These are phyloP conservation scores for Volvariella volvacea DNA, from an alignment of 1,284 basidiomycete species.

Conservation along the genomic window DNA sequence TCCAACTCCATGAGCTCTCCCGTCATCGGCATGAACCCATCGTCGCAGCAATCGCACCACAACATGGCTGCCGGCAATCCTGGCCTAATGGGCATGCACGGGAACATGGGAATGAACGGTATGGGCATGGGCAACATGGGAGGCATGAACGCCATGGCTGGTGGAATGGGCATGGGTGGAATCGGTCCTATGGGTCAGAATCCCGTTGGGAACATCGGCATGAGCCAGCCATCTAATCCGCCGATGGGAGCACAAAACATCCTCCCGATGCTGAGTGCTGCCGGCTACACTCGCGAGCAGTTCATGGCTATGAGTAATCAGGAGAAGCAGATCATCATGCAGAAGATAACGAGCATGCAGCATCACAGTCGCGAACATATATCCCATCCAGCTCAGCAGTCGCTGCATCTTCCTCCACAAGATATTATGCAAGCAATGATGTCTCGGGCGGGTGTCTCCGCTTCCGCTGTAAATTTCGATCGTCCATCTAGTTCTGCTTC, in stretches of 20 bases:
- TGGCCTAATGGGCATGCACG: too few species aligned
- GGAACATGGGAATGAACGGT: not conserved
- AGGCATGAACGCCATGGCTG: not conserved
- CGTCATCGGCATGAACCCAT: not conserved
- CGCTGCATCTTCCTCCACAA: not conserved
- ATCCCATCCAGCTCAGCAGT: conserved; percentile 4
- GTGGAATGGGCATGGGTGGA: conserved; percentile 9
- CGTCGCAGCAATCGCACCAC: too few species aligned
- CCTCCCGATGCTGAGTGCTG: conserved; percentile 12
- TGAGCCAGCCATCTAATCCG: conserved; percentile 8
- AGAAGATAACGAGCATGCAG: conserved; percentile 12
- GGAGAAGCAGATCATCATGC: conserved; percentile 15
- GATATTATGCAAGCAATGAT: conserved; percentile 1
- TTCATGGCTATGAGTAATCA: conserved; percentile 14
- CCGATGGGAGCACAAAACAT: conserved; percentile 7
- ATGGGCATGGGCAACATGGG: conserved; percentile 2
- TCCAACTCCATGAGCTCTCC: conserved; percentile 8
- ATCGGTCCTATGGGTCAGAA: conserved; percentile 9
- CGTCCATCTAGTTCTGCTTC: conserved; percentile 16
- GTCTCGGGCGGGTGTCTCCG: not conserved
- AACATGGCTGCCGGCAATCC: too few species aligned
- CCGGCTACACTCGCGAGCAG: conserved; percentile 20
- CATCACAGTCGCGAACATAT: conserved; percentile 9
- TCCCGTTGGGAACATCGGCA: conserved; percentile 11
- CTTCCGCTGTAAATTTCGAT: conserved; percentile 6